phyloP scores from a whole-genome alignment of 2,329 filamentous ascomycete species.

The Dryadomyces quercivorus region DNA sequence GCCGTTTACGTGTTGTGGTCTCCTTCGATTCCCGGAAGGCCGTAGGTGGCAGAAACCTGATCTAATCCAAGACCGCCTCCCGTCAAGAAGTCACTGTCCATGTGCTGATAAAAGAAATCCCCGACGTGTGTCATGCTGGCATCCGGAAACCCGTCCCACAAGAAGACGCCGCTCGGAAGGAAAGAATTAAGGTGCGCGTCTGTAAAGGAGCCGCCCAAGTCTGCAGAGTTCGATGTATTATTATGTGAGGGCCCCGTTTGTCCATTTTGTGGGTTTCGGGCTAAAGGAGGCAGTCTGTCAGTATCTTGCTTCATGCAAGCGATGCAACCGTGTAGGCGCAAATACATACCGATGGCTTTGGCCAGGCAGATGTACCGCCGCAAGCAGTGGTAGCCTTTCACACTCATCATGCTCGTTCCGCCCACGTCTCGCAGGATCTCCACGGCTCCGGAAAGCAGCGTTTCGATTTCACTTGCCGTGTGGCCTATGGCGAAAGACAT shows the following conservation, averaged over 20 bases:
- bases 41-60: background rate
- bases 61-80: background rate
- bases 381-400: conserved; percentile 10
- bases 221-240: background rate
- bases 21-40: background rate
- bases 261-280: background rate
- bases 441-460: conserved; percentile 4
- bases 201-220: background rate
- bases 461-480: conserved; percentile 1
- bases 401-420: conserved; percentile 12
- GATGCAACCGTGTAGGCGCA: background rate
- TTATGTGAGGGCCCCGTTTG: background rate
- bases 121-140: conserved; percentile 4
- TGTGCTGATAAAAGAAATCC: conserved; percentile 4
- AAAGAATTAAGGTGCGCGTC: background rate
- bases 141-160: conserved; percentile 9
- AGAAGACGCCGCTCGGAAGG: conserved; percentile 1
- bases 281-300: background rate
- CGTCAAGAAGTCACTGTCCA: conserved; percentile 1
- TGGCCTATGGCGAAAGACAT: background rate
- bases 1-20: background rate
- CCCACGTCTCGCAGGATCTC: conserved; percentile 6
- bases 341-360: background rate
- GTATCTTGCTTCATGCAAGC: no score
- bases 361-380: conserved; percentile 7